Evolutionary conservation across 2,329 filamentous ascomycete genomes (phyloP).

Genomic region (Mycosphaerella sp.): DNA sequence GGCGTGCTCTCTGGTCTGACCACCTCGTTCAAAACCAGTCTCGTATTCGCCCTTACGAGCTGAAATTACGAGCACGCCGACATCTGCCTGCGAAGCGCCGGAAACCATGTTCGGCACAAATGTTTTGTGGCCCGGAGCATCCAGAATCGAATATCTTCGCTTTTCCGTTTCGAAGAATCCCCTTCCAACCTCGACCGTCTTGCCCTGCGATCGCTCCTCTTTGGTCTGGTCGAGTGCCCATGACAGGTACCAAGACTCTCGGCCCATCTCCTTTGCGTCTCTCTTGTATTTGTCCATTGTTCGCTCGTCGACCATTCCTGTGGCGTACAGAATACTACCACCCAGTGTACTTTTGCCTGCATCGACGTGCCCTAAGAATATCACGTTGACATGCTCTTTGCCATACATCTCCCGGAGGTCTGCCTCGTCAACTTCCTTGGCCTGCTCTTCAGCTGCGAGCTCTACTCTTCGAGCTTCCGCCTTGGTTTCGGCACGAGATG

Average conservation of each 20-base stretch:
- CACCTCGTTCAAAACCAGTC: conserved; percentile 93
- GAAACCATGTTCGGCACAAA: conserved; percentile 99
- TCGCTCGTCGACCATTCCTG: conserved; percentile 98
- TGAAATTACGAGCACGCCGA: conserved; percentile 92
- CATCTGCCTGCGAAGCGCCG: conserved; percentile 66
- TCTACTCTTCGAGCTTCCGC: conserved; percentile 63
- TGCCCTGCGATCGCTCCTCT: conserved; percentile 92
- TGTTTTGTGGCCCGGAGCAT: conserved; percentile 95
- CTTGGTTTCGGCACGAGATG: conserved; percentile 50
- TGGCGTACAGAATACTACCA: conserved; percentile 84
- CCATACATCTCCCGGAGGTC: conserved; percentile 93
- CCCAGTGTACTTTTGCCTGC: conserved; percentile 96
- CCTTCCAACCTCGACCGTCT: conserved; percentile 94
- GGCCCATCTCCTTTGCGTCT: conserved; percentile 91
- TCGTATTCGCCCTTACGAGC: conserved; percentile 98
- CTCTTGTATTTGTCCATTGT: conserved; percentile 98
- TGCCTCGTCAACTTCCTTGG: conserved; percentile 69
- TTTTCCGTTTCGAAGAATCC: conserved; percentile 97
- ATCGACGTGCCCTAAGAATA: conserved; percentile 97
- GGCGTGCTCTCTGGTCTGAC: conserved; percentile 95
- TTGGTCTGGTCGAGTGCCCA: conserved; percentile 97
- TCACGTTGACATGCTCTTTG: conserved; percentile 89
- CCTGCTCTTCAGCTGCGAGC: conserved; percentile 75
- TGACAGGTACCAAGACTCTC: conserved; percentile 98
- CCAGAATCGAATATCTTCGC: conserved; percentile 90